These are phyloP conservation scores for Pleodorina starrii DNA, from an alignment of 139 green algal genomes.

Conservation along the genomic window DNA sequence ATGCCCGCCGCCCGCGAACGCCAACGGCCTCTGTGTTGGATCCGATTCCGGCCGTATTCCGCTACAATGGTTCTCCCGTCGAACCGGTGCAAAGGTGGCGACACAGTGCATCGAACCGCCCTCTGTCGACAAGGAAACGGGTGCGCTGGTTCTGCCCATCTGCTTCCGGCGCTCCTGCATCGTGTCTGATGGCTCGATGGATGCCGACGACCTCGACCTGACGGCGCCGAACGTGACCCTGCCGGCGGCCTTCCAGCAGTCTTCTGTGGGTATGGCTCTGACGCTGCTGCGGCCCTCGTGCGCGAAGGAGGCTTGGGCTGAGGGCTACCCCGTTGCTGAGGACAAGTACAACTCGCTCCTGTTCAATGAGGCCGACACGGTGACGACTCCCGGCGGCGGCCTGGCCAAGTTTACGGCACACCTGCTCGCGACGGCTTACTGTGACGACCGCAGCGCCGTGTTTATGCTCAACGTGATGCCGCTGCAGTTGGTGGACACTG, in stretches of 20 bases:
- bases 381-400: constrained; percentile 5
- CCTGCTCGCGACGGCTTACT: not conserved
- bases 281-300: constrained; percentile 24
- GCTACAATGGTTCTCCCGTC: not conserved
- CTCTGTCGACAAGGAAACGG: not conserved
- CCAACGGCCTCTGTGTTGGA: not conserved
- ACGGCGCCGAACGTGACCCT: not conserved
- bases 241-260: not conserved
- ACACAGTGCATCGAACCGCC: constrained; percentile 17
- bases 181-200: not conserved
- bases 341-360: constrained; percentile 32
- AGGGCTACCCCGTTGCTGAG: not conserved
- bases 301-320: not conserved
- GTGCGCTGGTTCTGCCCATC: constrained; percentile 22
- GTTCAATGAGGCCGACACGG: constrained; percentile 46
- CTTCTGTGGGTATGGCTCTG: constrained; percentile 28
- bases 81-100: not conserved
- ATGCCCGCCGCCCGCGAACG: not conserved
- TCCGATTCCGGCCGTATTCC: not conserved
- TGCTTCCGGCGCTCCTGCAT: constrained; percentile 42
- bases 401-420: not conserved
- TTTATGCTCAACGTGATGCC: constrained; percentile 46
- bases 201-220: not conserved
- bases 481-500: constrained; percentile 7
- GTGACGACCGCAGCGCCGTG: constrained; percentile 22